These are phyloP conservation scores for Backusella sp. DNA, from an alignment of 192 early-diverging fungal species.

Conservation along the genomic window DNA sequence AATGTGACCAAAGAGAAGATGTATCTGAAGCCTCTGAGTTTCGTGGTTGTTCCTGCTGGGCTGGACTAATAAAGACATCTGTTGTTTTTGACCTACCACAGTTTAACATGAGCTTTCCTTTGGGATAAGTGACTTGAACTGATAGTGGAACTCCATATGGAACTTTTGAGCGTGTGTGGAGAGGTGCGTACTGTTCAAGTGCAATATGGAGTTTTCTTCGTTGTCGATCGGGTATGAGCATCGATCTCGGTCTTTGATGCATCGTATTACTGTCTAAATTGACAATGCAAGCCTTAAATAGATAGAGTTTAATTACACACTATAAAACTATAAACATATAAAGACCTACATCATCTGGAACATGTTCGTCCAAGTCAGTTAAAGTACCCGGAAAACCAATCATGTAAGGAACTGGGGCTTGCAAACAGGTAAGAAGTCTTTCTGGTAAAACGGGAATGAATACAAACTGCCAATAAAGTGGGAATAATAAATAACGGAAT, in stretches of 20 bases:
- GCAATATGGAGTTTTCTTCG: constrained; percentile 61
- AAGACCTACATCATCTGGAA: constrained; percentile 60
- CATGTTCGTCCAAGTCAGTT: constrained; percentile 49
- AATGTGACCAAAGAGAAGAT: constrained; percentile 17
- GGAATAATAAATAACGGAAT: constrained; percentile 64
- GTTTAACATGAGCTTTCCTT: constrained; percentile 46
- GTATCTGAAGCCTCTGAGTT: constrained; percentile 20
- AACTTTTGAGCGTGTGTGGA: constrained; percentile 35
- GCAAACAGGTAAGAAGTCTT: constrained; percentile 52
- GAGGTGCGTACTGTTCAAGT: constrained; percentile 56
- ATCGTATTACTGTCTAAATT: constrained; percentile 71
- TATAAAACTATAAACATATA: neutral
- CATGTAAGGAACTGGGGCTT: constrained; percentile 78
- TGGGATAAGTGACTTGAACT: constrained; percentile 55
- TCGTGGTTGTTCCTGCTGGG: constrained; percentile 8
- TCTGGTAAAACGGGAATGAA: constrained; percentile 74
- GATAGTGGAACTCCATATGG: constrained; percentile 57
- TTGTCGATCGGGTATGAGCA: constrained; percentile 56
- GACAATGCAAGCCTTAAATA: constrained; percentile 54
- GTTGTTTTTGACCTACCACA: constrained; percentile 38
- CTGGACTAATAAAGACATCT: constrained; percentile 21
- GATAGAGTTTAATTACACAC: neutral
- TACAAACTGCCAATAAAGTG: constrained; percentile 77
- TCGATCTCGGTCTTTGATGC: constrained; percentile 39
- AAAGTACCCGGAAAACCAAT: constrained; percentile 63